Conservation (phyloP, 2,329 filamentous ascomycete genomes). For the Beauveria sp. region DNA sequence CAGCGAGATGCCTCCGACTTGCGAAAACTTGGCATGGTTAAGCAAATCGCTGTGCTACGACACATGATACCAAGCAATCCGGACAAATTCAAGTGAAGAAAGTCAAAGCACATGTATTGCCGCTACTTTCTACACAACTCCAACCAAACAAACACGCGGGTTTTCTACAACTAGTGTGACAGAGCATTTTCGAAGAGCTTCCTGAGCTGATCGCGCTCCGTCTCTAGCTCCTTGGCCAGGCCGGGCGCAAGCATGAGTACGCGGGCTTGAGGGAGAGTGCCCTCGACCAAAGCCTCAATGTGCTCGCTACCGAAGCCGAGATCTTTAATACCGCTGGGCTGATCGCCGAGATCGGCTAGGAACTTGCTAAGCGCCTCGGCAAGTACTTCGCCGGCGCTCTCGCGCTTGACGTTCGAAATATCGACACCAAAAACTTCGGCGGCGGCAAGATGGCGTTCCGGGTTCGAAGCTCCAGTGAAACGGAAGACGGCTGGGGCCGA, state of each 20-base stretch:
- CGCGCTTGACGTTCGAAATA: slow-evolving; percentile 75
- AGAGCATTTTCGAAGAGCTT: slow-evolving; percentile 57
- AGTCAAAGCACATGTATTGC: not conserved
- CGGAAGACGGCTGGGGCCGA: slow-evolving; percentile 89
- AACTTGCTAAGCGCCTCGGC: slow-evolving; percentile 77
- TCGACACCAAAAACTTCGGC: slow-evolving; percentile 90
- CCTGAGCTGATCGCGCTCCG: slow-evolving; percentile 65
- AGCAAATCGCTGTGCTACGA: slow-evolving; percentile 60
- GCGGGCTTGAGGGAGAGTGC: slow-evolving; percentile 83
- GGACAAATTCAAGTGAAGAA: slow-evolving; percentile 34
- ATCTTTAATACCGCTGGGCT: slow-evolving; percentile 76
- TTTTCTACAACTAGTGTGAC: slow-evolving; percentile 23
- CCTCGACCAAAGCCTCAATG: slow-evolving; percentile 80
- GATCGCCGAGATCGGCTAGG: slow-evolving; percentile 75
- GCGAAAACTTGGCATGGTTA: slow-evolving; percentile 55
- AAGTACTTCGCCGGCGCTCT: slow-evolving; percentile 83
- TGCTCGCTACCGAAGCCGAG: slow-evolving; percentile 72
- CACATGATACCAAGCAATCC: slow-evolving; percentile 60
- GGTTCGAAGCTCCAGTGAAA: slow-evolving; percentile 87
- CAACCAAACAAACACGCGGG: not conserved
- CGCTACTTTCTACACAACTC: not conserved
- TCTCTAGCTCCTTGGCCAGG: slow-evolving; percentile 59
- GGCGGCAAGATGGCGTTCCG: slow-evolving; percentile 80
- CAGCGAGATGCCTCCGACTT: slow-evolving; percentile 53
- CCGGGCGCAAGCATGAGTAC: slow-evolving; percentile 89